Percentiles rank a stretch among this genome's conserved stretches.
Evolutionary conservation across 306 rosid species (phyloP).

Genomic region (Quercus berberidifolia): DNA sequence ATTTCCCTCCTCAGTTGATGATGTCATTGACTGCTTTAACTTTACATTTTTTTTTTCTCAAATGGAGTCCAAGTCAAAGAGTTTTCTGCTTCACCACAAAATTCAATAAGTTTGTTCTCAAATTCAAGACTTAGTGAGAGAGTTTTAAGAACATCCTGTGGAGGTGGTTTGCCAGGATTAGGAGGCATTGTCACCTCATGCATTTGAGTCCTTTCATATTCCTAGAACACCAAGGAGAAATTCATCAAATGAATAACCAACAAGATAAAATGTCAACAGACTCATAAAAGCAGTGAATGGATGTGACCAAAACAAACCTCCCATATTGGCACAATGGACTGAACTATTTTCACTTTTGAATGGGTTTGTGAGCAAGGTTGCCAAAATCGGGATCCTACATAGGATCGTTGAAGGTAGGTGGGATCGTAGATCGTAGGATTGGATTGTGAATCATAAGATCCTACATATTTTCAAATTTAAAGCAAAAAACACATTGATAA

Average conservation of each 20-base stretch:
- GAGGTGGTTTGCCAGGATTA: constrained; percentile 66
- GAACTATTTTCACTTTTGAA: constrained; percentile 64
- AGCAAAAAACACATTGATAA: no score
- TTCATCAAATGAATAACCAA: constrained; percentile 14
- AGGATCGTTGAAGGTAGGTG: no score
- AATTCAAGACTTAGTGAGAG: constrained; percentile 54
- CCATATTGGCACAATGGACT: no score
- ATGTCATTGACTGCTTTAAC: constrained; percentile 27
- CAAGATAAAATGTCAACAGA: constrained; percentile 6
- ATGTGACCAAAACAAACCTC: constrained; percentile 26
- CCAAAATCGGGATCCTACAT: no score
- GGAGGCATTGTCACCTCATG: constrained; percentile 39
- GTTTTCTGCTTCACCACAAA: constrained; percentile 42
- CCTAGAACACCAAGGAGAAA: constrained; percentile 43
- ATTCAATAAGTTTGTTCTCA: constrained; percentile 39
- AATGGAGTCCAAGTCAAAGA: background rate
- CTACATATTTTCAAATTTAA: no score
- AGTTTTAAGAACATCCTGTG: constrained; percentile 66
- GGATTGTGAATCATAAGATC: no score
- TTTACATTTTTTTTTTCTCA: constrained; percentile 34
- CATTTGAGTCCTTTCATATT: constrained; percentile 58
- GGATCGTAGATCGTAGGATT: no score
- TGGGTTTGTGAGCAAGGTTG: constrained; percentile 49
- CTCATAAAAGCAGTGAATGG: constrained; percentile 11
- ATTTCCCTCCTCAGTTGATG: constrained; percentile 21